Evolutionary conservation across 345 rosid species (phyloP), one percentile per base, ranked within the genome.

Genomic region (Lenwebbia sp.): DNA sequence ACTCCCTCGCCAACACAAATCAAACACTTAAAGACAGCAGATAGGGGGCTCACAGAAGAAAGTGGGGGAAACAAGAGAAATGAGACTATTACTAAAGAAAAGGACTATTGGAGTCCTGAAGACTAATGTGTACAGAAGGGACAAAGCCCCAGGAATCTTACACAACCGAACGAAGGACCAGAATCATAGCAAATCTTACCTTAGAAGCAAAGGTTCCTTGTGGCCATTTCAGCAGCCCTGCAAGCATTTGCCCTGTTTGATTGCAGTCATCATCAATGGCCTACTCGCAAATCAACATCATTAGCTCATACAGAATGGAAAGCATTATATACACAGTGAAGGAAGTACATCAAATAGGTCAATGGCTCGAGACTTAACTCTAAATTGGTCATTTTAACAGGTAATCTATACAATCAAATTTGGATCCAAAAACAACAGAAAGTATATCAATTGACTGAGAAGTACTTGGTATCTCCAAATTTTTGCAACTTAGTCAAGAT

Each of bases 231-330:
- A 96, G 96, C 88, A 97, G 90, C 58, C 97, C 99, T 9, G 99
- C 99, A 82, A 97, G 92, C 99, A 97, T 96, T 88, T 97, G 99
- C 86, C 99, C 99, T 44, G 99, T 96, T 91, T 96, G 99, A 91
- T 97, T 96, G 89, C 98, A 97, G 55, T 97, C 99, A 92, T 97
- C 96, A 89, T 97, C 99, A 88, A 96, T 95, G n/a, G 99, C 98
- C 99, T 96, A 88, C 13, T 37, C 81, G 37, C 47, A 70, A 70
- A 70, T 70, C 81, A 37, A 37, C 47, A 70, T 33, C 25, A 70
- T 70, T 70, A 70, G 81, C 81, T 37, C 88, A 87, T 50, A 82
- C 74, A 54, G 85, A 44, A 51, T 37, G 13, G 53, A 33, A 33
- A 74, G 54, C 44, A 57, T 84, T n/a, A 54, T 52, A 37, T 4